Evolutionary conservation across 441 rosid genomes (phyloP), one percentile per base, ranked within the genome.

Genomic region (Corymbia calophylla): DNA sequence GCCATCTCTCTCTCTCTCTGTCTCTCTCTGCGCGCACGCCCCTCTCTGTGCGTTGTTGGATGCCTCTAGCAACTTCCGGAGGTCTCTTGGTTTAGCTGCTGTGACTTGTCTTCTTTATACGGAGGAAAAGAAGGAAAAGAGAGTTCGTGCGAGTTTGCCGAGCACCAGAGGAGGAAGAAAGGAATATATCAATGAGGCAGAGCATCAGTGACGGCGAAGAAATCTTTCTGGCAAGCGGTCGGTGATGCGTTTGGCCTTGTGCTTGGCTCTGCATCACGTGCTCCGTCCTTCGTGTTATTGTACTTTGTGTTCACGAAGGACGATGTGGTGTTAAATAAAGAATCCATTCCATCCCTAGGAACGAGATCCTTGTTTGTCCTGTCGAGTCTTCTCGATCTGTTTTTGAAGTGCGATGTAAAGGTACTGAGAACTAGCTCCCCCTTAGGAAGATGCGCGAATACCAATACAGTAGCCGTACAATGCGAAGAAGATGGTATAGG

Each of bases 1-100:
- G 94, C 94, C 96, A 95, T 94, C 29, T 86, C 49, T 86, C 49
- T 94, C 29, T 86, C 49, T 53, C 27, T 31, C 53, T 7, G 12
- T 53, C 49, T 58, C 53, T 81, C 15, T 66, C n/a, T 31, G 39
- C 5, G 11, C 35, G 14, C 21, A 8, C 12, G 64, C 21, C 9
- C 10, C 13, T 58, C n/a, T 58, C 29, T 58, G n/a, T 25, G 31
- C 55, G 62, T 81, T 89, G 21, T 64, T 13, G 70, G 81, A 18
- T 51, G 84, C 47, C n/a, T 44, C 18, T 77, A 44, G 84, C 84
- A 73, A 77, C 51, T 77, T 77, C 12, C 11, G 53, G 53, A 77
- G 10, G 84, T 44, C n/a, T 77, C 84, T 44, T 44, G 0, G 51
- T 77, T 44, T 7, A 6, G 29, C 7, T 44, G 84, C 5, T 6